Conservation (phyloP, 306 rosid genomes). For the Prinsepia uniflora region DNA sequence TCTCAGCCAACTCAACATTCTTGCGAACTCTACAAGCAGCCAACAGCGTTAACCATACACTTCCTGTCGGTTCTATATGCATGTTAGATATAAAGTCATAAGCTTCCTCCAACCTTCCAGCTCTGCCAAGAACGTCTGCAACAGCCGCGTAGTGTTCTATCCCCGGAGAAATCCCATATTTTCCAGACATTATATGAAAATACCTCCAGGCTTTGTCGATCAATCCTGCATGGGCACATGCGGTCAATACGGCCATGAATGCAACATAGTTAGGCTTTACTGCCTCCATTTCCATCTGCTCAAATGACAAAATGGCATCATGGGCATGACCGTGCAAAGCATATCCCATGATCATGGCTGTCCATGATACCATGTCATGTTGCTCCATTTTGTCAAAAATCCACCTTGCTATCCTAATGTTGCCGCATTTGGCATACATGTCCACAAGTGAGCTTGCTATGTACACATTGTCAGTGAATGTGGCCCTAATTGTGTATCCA, state of each 20-base stretch:
- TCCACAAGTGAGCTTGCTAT: conserved; percentile 72
- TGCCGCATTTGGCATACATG: conserved; percentile 91
- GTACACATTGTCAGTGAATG: conserved; percentile 55
- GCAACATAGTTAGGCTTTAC: conserved; percentile 58
- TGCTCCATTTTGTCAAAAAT: conserved; percentile 49
- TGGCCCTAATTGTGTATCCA: conserved; percentile 52
- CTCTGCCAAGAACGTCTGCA: conserved; percentile 84
- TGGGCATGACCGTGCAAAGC: conserved; percentile 75
- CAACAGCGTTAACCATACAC: conserved; percentile 76
- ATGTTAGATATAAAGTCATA: conserved; percentile 57
- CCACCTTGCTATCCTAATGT: conserved; percentile 53
- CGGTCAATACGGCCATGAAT: conserved; percentile 77
- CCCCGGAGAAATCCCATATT: conserved; percentile 62
- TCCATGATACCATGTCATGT: conserved; percentile 82
- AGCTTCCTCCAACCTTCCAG: conserved; percentile 81
- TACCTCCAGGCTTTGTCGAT: conserved; percentile 72
- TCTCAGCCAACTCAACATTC: conserved; percentile 70
- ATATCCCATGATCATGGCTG: conserved; percentile 91
- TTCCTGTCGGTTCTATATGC: conserved; percentile 58
- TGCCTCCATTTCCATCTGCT: conserved; percentile 63
- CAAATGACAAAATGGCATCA: conserved; percentile 68
- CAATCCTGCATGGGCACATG: conserved; percentile 83
- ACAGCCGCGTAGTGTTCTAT: conserved; percentile 82
- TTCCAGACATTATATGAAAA: conserved; percentile 51
- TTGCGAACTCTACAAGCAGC: conserved; percentile 88